Conservation (phyloP, 1,139 yeast genomes). For the Magnusiomyces ingens region DNA sequence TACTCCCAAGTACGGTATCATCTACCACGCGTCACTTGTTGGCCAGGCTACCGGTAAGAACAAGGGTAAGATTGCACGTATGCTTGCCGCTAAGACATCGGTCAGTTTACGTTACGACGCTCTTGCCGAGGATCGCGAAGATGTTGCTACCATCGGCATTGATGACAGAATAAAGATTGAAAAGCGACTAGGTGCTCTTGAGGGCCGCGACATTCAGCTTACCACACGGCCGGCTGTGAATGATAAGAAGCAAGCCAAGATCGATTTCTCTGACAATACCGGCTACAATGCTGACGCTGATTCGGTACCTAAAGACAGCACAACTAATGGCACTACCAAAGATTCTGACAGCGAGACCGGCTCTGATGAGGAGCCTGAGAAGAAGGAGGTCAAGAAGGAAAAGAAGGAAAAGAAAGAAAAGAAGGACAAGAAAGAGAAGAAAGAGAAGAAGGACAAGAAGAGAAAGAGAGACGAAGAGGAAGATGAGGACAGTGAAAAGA, state of each 20-base stretch:
- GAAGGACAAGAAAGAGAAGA: conserved; percentile 34
- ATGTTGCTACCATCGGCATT: conserved; percentile 88
- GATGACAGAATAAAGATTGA: conserved; percentile 92
- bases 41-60: conserved; percentile 97
- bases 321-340: conserved; percentile 12
- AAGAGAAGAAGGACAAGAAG: conserved; percentile 10
- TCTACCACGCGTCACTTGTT: conserved; percentile 93
- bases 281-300: conserved; percentile 95
- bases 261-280: conserved; percentile 31
- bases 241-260: conserved; percentile 23
- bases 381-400: conserved; percentile 26
- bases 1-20: conserved; percentile 96
- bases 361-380: conserved; percentile 18
- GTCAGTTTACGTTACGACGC: conserved; percentile 96
- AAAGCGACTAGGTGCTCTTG: conserved; percentile 87
- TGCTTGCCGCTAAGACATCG: conserved; percentile 97
- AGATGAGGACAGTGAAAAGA: conserved; percentile 13
- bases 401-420: conserved; percentile 39
- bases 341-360: conserved; percentile 22
- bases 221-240: conserved; percentile 30
- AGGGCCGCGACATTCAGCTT: conserved; percentile 60
- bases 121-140: conserved; percentile 85
- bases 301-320: conserved; percentile 38
- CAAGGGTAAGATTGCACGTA: conserved; percentile 96
- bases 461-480: conserved; percentile 10